phyloP scores from a whole-genome alignment of 164 flowering plant genomes.

The Akebia trifoliata region DNA sequence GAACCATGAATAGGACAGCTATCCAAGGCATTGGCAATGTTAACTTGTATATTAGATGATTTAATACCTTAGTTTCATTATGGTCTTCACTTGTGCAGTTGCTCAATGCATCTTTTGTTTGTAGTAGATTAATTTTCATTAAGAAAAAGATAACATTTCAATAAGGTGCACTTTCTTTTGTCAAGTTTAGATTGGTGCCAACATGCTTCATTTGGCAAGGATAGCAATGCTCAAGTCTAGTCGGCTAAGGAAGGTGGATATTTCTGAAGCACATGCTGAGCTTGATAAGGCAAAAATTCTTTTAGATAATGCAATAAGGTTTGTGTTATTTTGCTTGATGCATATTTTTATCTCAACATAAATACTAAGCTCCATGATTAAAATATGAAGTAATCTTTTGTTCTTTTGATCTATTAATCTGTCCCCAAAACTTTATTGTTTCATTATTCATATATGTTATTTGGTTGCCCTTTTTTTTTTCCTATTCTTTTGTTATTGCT shows the following conservation, averaged over 20 bases:
- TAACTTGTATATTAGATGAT: neutral
- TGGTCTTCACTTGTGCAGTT: neutral
- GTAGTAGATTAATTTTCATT: neutral
- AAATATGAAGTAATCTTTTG: neutral
- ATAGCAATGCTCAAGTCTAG: conserved; percentile 43
- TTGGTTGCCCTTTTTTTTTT: too few species aligned
- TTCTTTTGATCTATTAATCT: too few species aligned
- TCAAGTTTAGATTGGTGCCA: conserved; percentile 53
- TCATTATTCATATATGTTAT: too few species aligned
- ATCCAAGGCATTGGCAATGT: neutral
- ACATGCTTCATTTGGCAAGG: conserved; percentile 67
- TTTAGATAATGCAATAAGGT: conserved; percentile 55
- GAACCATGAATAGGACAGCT: too few species aligned
- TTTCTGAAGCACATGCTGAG: conserved; percentile 46
- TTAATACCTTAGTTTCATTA: neutral
- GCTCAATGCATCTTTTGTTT: neutral
- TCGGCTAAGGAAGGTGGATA: conserved; percentile 31
- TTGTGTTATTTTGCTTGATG: neutral
- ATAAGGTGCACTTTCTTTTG: conserved; percentile 5
- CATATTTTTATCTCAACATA: neutral
- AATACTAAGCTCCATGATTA: neutral
- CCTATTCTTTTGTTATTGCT: too few species aligned
- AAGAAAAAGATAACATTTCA: neutral
- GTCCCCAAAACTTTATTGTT: too few species aligned
- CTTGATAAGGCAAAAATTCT: conserved; percentile 55